A percentile compares a stretch with the other conserved stretches of the same genome.
These are phyloP conservation scores for Diaporthe velutina DNA, from an alignment of 2,329 filamentous ascomycete genomes.

Conservation along the genomic window DNA sequence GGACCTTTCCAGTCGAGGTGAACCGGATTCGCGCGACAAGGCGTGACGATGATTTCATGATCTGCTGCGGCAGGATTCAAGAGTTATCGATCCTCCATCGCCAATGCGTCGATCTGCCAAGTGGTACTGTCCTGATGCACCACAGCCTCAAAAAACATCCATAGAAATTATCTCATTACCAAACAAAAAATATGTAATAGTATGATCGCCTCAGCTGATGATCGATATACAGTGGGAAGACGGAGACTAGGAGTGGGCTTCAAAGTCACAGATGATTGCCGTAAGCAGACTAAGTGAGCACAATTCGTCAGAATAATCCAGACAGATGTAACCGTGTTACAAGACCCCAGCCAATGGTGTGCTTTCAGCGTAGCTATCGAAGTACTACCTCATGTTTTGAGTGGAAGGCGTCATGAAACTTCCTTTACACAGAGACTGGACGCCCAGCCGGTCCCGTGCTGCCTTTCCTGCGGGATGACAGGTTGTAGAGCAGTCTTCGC, in stretches of 20 bases:
- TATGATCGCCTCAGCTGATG: neutral
- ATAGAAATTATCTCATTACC: neutral
- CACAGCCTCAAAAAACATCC: neutral
- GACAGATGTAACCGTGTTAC: neutral
- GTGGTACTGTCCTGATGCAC: neutral
- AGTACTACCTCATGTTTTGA: neutral
- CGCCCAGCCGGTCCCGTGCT: neutral
- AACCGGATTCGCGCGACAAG: neutral
- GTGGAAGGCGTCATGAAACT: conserved; percentile 18
- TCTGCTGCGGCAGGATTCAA: neutral
- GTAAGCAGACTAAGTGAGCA: conserved; percentile 1
- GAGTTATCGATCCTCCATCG: neutral
- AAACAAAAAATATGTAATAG: neutral
- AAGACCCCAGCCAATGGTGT: neutral
- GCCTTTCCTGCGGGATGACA: neutral
- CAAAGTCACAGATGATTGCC: neutral
- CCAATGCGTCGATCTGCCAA: conserved; percentile 23
- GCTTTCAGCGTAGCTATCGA: neutral
- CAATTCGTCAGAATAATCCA: neutral
- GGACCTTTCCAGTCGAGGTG: neutral
- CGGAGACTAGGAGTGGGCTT: neutral
- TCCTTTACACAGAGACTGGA: neutral
- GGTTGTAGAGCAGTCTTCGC: neutral
- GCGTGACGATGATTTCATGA: conserved; percentile 21
- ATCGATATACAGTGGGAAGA: neutral